Evolutionary conservation across 2,329 filamentous ascomycete species (phyloP).

Genomic region (Botrytis tulipae): DNA sequence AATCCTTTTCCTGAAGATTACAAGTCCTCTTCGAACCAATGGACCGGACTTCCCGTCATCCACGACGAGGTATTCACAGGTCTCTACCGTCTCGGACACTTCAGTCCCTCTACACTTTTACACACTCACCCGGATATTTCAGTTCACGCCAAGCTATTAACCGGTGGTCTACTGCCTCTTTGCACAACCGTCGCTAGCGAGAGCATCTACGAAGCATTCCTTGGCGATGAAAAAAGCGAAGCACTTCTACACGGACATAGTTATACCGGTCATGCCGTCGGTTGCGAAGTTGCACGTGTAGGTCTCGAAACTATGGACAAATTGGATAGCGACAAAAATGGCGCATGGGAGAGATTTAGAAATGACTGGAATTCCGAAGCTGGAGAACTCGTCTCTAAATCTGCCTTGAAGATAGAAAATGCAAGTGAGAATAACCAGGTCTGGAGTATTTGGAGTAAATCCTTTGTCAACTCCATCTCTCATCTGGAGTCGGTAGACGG

Average conservation of each 20-base stretch:
- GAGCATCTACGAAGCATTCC: constrained; percentile 69
- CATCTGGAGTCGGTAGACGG: constrained; percentile 55
- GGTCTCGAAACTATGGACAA: constrained; percentile 58
- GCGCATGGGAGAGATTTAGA: constrained; percentile 57
- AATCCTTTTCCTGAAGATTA: neutral
- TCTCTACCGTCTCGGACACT: constrained; percentile 74
- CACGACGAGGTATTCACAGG: constrained; percentile 90
- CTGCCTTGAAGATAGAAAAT: neutral
- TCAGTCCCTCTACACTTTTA: constrained; percentile 69
- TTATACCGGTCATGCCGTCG: constrained; percentile 81
- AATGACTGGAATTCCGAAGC: constrained; percentile 44
- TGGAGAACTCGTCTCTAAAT: neutral
- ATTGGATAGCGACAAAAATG: constrained; percentile 54
- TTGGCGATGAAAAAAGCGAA: constrained; percentile 70
- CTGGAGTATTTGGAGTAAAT: constrained; percentile 71
- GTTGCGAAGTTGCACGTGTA: constrained; percentile 73
- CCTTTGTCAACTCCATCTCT: constrained; percentile 60
- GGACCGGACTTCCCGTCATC: constrained; percentile 74
- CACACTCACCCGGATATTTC: constrained; percentile 68
- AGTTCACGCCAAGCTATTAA: constrained; percentile 80
- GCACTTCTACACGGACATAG: constrained; percentile 82
- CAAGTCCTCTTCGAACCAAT: constrained; percentile 41
- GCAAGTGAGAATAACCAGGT: constrained; percentile 28
- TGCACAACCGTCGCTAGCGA: constrained; percentile 74
- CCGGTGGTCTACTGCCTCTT: constrained; percentile 74